These are phyloP conservation scores for Aureobasidium sp. DNA, from an alignment of 2,329 filamentous ascomycete genomes.

Conservation along the genomic window DNA sequence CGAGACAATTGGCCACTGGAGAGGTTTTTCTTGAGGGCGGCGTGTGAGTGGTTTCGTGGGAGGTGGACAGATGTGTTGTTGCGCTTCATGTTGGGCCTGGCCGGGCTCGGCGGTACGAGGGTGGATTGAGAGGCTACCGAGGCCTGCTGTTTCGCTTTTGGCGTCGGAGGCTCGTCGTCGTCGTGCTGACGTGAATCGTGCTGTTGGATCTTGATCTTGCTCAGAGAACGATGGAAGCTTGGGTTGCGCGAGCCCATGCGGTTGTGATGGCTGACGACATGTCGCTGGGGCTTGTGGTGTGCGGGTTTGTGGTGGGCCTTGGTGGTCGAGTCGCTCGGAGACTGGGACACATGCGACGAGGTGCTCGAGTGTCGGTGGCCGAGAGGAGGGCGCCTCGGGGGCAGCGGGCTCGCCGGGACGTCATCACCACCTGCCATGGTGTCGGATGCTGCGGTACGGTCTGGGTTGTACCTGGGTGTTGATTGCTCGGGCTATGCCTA, in stretches of 20 bases:
- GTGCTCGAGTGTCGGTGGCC: conserved; percentile 28
- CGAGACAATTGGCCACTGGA: conserved; percentile 35
- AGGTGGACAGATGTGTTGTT: conserved; percentile 33
- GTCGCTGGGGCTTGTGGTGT: conserved; percentile 30
- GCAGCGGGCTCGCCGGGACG: conserved; percentile 9
- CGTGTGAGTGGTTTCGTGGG: conserved; percentile 30
- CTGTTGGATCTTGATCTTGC: conserved; percentile 31
- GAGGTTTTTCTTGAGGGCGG: conserved; percentile 25
- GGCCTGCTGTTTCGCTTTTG: conserved; percentile 5
- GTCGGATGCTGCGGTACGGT: not conserved
- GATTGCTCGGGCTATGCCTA: not conserved
- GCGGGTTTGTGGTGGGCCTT: not conserved
- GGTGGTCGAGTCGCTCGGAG: conserved; percentile 20
- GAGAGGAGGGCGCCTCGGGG: conserved; percentile 30
- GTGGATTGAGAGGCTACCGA: conserved; percentile 1
- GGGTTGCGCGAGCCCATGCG: conserved; percentile 32
- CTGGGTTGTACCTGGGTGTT: not conserved
- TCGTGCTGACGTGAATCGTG: conserved; percentile 14
- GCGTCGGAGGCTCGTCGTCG: conserved; percentile 19
- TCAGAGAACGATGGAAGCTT: conserved; percentile 35
- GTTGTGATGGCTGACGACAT: conserved; percentile 30
- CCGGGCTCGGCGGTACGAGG: conserved; percentile 24
- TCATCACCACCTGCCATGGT: conserved; percentile 4
- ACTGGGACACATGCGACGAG: conserved; percentile 31
- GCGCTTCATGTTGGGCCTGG: conserved; percentile 31